A percentile compares a stretch with the other conserved stretches of the same genome.
phyloP scores from a whole-genome alignment of 106 monocot genomes.

The Ottelia alismoides region DNA sequence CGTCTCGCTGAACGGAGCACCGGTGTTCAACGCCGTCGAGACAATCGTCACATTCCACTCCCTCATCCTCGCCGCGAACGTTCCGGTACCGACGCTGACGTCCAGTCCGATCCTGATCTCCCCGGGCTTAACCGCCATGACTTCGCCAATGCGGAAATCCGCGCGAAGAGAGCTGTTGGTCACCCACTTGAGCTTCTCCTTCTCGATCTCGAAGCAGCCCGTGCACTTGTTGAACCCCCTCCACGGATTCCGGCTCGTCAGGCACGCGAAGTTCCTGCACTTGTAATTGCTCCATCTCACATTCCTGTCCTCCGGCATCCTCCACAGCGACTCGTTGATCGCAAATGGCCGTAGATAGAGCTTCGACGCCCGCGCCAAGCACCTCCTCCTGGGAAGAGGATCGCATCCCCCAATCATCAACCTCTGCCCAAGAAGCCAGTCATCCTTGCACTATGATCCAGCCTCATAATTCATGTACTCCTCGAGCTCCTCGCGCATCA shows the following conservation, averaged over 20 bases:
- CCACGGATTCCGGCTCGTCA: constrained; percentile 29
- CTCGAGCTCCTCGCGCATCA: constrained; percentile 65
- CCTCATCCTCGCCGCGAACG: constrained; percentile 83
- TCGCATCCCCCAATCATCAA: constrained; percentile 76
- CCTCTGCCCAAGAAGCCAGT: constrained; percentile 57
- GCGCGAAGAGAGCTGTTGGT: constrained; percentile 24
- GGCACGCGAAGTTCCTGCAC: constrained; percentile 55
- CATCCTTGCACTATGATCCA: constrained; percentile 63
- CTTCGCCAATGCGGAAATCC: constrained; percentile 48
- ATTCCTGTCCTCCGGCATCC: constrained; percentile 47
- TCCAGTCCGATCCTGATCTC: constrained; percentile 75
- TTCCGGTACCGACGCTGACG: constrained; percentile 57
- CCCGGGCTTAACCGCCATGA: constrained; percentile 52
- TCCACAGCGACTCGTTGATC: constrained; percentile 61
- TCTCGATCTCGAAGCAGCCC: constrained; percentile 70
- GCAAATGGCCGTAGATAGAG: constrained; percentile 42
- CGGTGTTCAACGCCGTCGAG: constrained; percentile 61
- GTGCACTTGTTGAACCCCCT: constrained; percentile 60
- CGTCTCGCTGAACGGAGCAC: constrained; percentile 75
- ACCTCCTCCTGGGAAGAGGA: constrained; percentile 61
- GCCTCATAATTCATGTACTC: constrained; percentile 83
- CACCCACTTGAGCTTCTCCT: constrained; percentile 66
- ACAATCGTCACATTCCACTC: constrained; percentile 72
- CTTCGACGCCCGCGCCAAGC: constrained; percentile 58
- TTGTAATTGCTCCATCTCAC: constrained; percentile 68